These are phyloP conservation scores for Cyberlindnera mississippiensis DNA, from an alignment of 805 yeast species.

Conservation along the genomic window DNA sequence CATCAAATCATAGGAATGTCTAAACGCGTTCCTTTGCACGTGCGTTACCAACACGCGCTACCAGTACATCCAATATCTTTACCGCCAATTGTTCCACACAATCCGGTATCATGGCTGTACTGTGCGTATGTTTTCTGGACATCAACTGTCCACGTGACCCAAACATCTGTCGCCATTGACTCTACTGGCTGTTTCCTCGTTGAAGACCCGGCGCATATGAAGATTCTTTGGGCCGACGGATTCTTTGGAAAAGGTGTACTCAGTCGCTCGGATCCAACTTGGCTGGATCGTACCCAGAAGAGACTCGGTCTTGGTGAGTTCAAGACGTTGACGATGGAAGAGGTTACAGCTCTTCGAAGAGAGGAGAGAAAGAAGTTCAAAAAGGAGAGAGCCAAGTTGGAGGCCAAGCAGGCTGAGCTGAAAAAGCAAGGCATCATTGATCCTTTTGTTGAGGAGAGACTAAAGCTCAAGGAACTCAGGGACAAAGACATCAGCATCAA, in stretches of 20 bases:
- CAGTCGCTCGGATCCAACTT: slow-evolving; percentile 90
- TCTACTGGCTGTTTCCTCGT: slow-evolving; percentile 35
- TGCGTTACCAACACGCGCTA: slow-evolving; percentile 46
- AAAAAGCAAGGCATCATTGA: slow-evolving; percentile 37
- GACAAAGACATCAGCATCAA: slow-evolving; percentile 28
- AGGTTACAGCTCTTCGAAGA: slow-evolving; percentile 69
- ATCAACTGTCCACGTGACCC: slow-evolving; percentile 18
- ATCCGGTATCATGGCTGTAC: slow-evolving; percentile 61
- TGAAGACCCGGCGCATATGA: slow-evolving; percentile 42
- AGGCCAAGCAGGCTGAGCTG: slow-evolving; percentile 41
- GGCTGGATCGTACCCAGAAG: slow-evolving; percentile 65
- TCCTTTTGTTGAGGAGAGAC: slow-evolving; percentile 31
- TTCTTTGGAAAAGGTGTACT: slow-evolving; percentile 91
- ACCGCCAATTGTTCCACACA: slow-evolving; percentile 56
- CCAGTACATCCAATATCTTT: slow-evolving; percentile 50
- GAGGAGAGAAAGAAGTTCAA: slow-evolving; percentile 71
- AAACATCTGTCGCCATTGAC: slow-evolving; percentile 30
- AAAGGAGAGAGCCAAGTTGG: slow-evolving; percentile 56
- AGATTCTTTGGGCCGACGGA: slow-evolving; percentile 72
- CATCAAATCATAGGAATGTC: slow-evolving; percentile 27
- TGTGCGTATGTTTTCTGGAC: slow-evolving; percentile 36
- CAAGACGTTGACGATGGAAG: slow-evolving; percentile 54
- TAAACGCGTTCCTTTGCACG: slow-evolving; percentile 28
- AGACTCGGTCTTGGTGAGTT: slow-evolving; percentile 45
- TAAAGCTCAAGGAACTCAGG: slow-evolving; percentile 29